Conservation (phyloP, 345 rosid species). For the Bruguiera parviflora region DNA sequence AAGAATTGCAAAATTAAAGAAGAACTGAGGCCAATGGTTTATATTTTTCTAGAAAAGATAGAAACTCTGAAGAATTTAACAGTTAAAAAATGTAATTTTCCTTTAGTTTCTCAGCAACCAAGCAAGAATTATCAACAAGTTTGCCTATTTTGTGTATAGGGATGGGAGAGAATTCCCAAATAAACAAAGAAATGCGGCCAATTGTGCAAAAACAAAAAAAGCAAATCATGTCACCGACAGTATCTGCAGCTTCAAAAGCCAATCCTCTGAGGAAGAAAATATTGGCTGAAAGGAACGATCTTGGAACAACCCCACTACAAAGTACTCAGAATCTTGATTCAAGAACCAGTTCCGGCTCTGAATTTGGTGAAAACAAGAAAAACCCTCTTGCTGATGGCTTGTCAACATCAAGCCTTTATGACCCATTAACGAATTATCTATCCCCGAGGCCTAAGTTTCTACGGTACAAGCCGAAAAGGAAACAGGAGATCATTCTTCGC, state of each 20-base stretch:
- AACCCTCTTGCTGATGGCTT: not conserved
- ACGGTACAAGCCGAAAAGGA: slow-evolving; percentile 37
- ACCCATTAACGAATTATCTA: slow-evolving; percentile 28
- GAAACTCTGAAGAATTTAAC: too few relatives aligned
- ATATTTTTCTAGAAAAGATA: too few relatives aligned
- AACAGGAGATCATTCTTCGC: slow-evolving; percentile 23
- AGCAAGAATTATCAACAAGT: not conserved
- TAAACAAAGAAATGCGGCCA: too few relatives aligned
- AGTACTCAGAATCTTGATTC: slow-evolving; percentile 4
- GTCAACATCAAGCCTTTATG: slow-evolving; percentile 22
- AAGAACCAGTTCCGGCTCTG: not conserved
- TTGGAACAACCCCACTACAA: slow-evolving; percentile 13
- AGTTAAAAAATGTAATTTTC: too few relatives aligned
- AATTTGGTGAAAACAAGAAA: not conserved
- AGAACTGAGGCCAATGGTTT: not conserved
- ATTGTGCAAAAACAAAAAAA: slow-evolving; percentile 13
- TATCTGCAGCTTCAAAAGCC: slow-evolving; percentile 33
- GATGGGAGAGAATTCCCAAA: slow-evolving; percentile 33
- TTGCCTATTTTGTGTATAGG: slow-evolving; percentile 3
- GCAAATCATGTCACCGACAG: slow-evolving; percentile 33
- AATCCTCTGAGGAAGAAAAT: slow-evolving; percentile 32
- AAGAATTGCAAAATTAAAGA: slow-evolving; percentile 24
- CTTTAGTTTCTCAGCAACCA: too few relatives aligned
- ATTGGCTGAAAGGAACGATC: slow-evolving; percentile 38
- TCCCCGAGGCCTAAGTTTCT: slow-evolving; percentile 47